phyloP scores from a whole-genome alignment of 2,329 filamentous ascomycete genomes.

The Shiraia sp. region DNA sequence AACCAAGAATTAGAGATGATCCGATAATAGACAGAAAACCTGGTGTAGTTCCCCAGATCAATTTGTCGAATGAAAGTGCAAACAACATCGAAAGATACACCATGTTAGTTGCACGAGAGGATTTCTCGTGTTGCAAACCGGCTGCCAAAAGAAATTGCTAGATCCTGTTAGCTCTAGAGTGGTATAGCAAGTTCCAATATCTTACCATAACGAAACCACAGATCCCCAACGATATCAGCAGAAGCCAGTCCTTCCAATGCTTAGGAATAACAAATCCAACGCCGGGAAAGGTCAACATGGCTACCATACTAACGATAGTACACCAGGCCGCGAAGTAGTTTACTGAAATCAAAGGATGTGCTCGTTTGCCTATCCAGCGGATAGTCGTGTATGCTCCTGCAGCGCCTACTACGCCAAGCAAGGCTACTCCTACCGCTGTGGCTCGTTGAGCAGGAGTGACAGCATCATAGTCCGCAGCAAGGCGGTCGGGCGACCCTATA shows the following conservation, averaged over 20 bases:
- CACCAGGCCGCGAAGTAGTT: slow-evolving; percentile 80
- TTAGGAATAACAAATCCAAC: slow-evolving; percentile 62
- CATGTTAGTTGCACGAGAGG: slow-evolving; percentile 66
- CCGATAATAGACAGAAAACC: slow-evolving; percentile 62
- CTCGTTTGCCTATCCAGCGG: slow-evolving; percentile 76
- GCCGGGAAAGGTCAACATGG: slow-evolving; percentile 60
- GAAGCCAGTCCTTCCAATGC: slow-evolving; percentile 63
- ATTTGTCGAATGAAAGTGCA: slow-evolving; percentile 65
- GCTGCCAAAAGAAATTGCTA: slow-evolving; percentile 80
- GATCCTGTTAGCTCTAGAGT: background rate
- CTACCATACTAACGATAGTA: slow-evolving; percentile 66
- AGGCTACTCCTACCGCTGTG: slow-evolving; percentile 69
- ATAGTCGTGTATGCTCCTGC: slow-evolving; percentile 76
- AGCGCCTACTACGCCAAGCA: slow-evolving; percentile 77
- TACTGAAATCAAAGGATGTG: slow-evolving; percentile 81
- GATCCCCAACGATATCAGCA: slow-evolving; percentile 69
- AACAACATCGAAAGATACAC: slow-evolving; percentile 73
- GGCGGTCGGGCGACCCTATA: slow-evolving; percentile 14
- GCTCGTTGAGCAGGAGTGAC: slow-evolving; percentile 68
- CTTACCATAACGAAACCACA: slow-evolving; percentile 74
- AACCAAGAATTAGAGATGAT: slow-evolving; percentile 65
- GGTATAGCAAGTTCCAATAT: background rate
- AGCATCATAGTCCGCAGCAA: slow-evolving; percentile 45
- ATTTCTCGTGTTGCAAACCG: slow-evolving; percentile 73
- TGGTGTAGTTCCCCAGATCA: slow-evolving; percentile 65